Conservation (phyloP, 1,284 basidiomycete genomes). For the Papiliotrema fonsecae region DNA sequence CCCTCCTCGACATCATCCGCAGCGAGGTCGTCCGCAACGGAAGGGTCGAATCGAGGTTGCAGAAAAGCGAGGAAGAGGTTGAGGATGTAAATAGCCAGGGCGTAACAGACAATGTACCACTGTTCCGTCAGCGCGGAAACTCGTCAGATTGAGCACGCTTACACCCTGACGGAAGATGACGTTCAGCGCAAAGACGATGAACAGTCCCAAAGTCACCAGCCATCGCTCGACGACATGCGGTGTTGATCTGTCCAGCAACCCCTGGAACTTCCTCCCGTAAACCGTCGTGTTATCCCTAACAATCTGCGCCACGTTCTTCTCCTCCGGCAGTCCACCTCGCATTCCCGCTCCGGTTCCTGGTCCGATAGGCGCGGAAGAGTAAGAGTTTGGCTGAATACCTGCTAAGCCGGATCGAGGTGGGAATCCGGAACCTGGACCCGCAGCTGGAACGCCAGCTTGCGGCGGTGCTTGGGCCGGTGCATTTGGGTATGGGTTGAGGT, state of each 20-base stretch:
- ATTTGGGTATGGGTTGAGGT: constrained; percentile 21
- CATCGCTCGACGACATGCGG: constrained; percentile 85
- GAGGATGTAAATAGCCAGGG: constrained; percentile 84
- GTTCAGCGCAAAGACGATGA: constrained; percentile 75
- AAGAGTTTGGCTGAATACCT: constrained; percentile 40
- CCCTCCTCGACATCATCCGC: constrained; percentile 96
- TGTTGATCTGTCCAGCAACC: constrained; percentile 81
- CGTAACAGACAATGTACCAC: constrained; percentile 82
- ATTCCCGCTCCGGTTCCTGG: constrained; percentile 30
- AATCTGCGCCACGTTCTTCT: constrained; percentile 47
- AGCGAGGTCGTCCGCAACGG: constrained; percentile 82
- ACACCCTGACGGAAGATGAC: constrained; percentile 88
- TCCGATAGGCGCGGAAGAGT: constrained; percentile 21
- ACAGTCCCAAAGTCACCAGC: constrained; percentile 69
- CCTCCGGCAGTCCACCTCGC: constrained; percentile 39
- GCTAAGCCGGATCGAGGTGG: constrained; percentile 42
- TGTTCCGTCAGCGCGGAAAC: constrained; percentile 31
- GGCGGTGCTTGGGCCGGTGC: neutral
- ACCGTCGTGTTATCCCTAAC: constrained; percentile 45
- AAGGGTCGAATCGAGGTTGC: constrained; percentile 76
- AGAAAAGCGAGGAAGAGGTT: constrained; percentile 58
- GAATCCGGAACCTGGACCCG: constrained; percentile 47
- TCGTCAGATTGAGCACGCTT: constrained; percentile 47
- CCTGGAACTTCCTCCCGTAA: constrained; percentile 58
- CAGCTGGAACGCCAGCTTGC: constrained; percentile 12